Conservation (phyloP, 2,329 filamentous ascomycete species). For the Ophiocordyceps polyrhachis-furcata region DNA sequence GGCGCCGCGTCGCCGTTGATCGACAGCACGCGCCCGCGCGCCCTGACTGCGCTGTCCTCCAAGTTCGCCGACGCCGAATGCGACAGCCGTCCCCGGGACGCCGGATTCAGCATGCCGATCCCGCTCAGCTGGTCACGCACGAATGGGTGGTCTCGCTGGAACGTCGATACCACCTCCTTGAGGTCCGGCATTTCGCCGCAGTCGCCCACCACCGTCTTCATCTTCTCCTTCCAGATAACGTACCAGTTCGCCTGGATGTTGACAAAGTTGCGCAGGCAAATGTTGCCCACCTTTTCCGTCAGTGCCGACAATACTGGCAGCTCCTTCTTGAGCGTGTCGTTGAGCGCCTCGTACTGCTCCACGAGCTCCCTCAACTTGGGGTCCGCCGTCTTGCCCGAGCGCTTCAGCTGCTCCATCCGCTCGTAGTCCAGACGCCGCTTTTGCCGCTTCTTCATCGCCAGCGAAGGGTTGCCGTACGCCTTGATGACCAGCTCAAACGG, state of each 20-base stretch:
- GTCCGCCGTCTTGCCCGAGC: conserved; percentile 69
- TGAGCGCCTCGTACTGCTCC: conserved; percentile 78
- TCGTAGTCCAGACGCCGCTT: conserved; percentile 87
- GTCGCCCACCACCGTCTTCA: conserved; percentile 54
- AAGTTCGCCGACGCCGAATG: conserved; percentile 37
- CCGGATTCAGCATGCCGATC: conserved; percentile 64
- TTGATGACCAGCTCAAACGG: conserved; percentile 65
- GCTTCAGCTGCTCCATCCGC: conserved; percentile 57
- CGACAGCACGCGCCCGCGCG: conserved; percentile 40
- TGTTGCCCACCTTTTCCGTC: conserved; percentile 69
- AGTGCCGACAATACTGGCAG: conserved; percentile 65
- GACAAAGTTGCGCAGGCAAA: conserved; percentile 67
- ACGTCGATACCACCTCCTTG: conserved; percentile 56
- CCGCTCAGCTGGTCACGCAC: conserved; percentile 53
- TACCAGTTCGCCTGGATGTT: conserved; percentile 74
- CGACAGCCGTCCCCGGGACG: conserved; percentile 37
- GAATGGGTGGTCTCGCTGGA: conserved; percentile 60
- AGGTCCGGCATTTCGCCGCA: conserved; percentile 43
- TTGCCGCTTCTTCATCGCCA: conserved; percentile 84
- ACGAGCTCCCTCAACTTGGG: conserved; percentile 69
- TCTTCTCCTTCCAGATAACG: conserved; percentile 64
- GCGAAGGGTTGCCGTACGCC: conserved; percentile 64
- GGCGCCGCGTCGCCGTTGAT: conserved; percentile 45
- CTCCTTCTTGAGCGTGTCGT: conserved; percentile 84
- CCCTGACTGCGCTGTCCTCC: conserved; percentile 30